These are phyloP conservation scores for Colletotrichum scovillei DNA, from an alignment of 2,329 filamentous ascomycete species.

Conservation along the genomic window DNA sequence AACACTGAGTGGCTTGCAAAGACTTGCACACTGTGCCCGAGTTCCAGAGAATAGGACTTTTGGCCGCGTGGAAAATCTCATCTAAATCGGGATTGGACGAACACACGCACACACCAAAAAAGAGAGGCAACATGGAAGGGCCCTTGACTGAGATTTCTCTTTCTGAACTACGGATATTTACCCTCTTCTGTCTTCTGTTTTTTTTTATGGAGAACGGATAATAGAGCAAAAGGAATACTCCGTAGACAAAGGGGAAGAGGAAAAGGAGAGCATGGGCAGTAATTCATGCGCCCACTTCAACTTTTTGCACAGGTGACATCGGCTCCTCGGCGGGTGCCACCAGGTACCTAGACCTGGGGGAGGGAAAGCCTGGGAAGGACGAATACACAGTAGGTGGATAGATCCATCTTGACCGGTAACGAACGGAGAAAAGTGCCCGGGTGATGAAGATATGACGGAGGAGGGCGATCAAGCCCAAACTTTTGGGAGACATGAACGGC, in stretches of 20 bases:
- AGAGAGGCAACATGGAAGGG: not conserved
- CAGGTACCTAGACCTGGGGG: not conserved
- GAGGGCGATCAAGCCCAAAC: not conserved
- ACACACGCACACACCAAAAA: not conserved
- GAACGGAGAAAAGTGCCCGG: not conserved
- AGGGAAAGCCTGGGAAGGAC: too few species aligned
- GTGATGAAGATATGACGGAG: slow-evolving; percentile 1
- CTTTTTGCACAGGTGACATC: slow-evolving; percentile 7
- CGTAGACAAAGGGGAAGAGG: not conserved
- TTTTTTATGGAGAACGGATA: not conserved
- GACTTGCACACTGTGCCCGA: slow-evolving; percentile 13
- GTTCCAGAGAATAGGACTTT: not conserved
- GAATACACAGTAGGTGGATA: not conserved
- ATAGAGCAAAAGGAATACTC: not conserved
- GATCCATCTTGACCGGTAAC: not conserved
- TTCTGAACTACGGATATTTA: too few species aligned
- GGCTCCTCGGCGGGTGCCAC: slow-evolving; percentile 3
- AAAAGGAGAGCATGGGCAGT: slow-evolving; percentile 11
- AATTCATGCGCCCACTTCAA: slow-evolving; percentile 14
- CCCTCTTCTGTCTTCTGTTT: not conserved
- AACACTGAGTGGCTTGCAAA: not conserved
- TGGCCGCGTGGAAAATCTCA: not conserved
- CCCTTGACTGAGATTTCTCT: not conserved
- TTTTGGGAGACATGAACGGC: not conserved
- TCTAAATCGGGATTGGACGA: slow-evolving; percentile 8